These are phyloP conservation scores for Termitomyces sp. DNA, from an alignment of 768 basidiomycete genomes.

Conservation along the genomic window DNA sequence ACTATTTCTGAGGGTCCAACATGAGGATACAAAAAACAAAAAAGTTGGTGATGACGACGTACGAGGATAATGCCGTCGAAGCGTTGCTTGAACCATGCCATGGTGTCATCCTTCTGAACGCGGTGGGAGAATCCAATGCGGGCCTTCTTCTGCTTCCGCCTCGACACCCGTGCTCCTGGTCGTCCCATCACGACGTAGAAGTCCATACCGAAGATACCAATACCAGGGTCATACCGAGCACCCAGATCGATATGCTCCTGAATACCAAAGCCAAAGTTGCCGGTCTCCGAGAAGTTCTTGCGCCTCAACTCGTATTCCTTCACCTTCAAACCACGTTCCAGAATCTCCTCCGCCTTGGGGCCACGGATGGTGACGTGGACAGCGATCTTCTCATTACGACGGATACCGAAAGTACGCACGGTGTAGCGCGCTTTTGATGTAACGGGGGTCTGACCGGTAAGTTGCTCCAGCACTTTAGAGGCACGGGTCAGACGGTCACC, in stretches of 20 bases:
- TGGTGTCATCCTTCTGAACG: constrained; percentile 93
- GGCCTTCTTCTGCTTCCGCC: constrained; percentile 84
- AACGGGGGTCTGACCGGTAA: constrained; percentile 98
- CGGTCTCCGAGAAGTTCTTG: constrained; percentile 97
- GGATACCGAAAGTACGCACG: constrained; percentile 97
- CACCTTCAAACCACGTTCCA: constrained; percentile 98
- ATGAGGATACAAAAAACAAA: not conserved
- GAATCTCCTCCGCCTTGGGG: constrained; percentile 98
- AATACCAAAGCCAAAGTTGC: constrained; percentile 99
- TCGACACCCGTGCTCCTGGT: constrained; percentile 87
- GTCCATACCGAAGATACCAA: constrained; percentile 99
- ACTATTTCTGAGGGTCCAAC: constrained; percentile 16
- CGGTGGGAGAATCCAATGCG: constrained; percentile 85
- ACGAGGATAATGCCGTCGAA: constrained; percentile 98
- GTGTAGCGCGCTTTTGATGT: constrained; percentile 99
- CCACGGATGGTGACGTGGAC: constrained; percentile 98
- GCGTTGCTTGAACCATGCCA: constrained; percentile 99
- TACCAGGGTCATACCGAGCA: constrained; percentile 95
- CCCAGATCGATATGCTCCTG: constrained; percentile 99
- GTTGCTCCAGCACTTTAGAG: constrained; percentile 98
- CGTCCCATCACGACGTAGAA: constrained; percentile 98
- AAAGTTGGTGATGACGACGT: constrained; percentile 22
- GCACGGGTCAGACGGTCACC: constrained; percentile 98
- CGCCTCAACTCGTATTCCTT: constrained; percentile 99
- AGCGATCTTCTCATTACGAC: constrained; percentile 99